Conservation (phyloP, 2,329 filamentous ascomycete species). For the Geosmithia morbida region DNA sequence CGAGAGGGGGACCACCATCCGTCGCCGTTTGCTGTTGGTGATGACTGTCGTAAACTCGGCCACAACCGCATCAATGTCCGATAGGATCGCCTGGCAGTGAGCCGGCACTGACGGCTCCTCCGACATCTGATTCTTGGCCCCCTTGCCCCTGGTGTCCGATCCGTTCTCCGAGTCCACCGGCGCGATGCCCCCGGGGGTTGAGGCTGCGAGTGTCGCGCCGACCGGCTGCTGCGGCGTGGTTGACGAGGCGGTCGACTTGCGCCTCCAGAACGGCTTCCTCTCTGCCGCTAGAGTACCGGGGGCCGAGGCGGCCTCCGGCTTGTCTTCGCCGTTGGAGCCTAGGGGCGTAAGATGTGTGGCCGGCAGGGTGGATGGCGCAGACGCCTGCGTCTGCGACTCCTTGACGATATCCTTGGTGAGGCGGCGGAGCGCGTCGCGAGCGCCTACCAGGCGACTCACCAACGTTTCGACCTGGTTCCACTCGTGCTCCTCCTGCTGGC, state of each 20-base stretch:
- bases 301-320: conserved; percentile 39
- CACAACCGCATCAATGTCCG: conserved; percentile 73
- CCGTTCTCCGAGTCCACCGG: conserved; percentile 3
- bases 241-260: conserved; percentile 51
- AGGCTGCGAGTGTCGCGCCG: conserved; percentile 24
- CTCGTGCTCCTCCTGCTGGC: conserved; percentile 55
- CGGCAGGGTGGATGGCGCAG: no score
- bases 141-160: conserved; percentile 10
- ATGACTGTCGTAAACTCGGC: conserved; percentile 69
- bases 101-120: conserved; percentile 60
- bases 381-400: conserved; percentile 12
- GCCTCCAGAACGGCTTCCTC: conserved; percentile 78
- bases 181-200: conserved; percentile 22
- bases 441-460: conserved; percentile 74
- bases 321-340: conserved; percentile 25
- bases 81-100: conserved; percentile 69
- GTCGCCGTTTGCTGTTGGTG: conserved; percentile 63
- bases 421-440: conserved; percentile 74
- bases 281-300: conserved; percentile 24
- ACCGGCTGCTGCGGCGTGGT: conserved; percentile 18
- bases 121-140: conserved; percentile 20
- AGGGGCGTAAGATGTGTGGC: conserved; percentile 24
- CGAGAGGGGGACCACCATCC: conserved; percentile 39
- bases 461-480: conserved; percentile 80
- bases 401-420: conserved; percentile 69